Percentiles rank a stretch among this genome's conserved stretches.
Evolutionary conservation across 2,329 filamentous ascomycete species (phyloP).

Genomic region (Aulographum hederae): DNA sequence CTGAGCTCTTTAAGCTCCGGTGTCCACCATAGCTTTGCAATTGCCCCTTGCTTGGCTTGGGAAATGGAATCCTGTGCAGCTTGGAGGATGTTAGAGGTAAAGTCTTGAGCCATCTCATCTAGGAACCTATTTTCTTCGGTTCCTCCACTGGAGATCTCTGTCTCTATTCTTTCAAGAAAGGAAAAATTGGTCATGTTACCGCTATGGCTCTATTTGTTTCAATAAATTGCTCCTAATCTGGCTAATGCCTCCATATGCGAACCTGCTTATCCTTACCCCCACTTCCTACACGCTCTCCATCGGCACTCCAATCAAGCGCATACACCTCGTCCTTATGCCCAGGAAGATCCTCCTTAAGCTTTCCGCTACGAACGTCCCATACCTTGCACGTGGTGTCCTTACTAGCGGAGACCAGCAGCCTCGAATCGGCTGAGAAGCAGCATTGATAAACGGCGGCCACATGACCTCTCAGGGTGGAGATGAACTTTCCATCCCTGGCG

Average conservation of each 20-base stretch:
- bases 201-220: no score
- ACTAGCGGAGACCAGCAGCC: slow-evolving; percentile 70
- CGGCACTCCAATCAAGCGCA: slow-evolving; percentile 85
- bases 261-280: slow-evolving; percentile 80
- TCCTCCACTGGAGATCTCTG: no score
- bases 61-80: no score
- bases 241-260: slow-evolving; percentile 45
- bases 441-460: slow-evolving; percentile 77
- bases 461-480: slow-evolving; percentile 75
- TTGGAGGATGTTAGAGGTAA: no score
- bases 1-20: no score
- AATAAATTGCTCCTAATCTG: no score
- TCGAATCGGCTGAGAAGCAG: slow-evolving; percentile 78
- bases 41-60: no score
- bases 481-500: slow-evolving; percentile 56
- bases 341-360: slow-evolving; percentile 65
- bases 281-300: slow-evolving; percentile 74
- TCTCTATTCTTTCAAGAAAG: no score
- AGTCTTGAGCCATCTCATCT: no score
- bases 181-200: no score
- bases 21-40: no score
- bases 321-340: slow-evolving; percentile 89
- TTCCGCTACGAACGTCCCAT: slow-evolving; percentile 78
- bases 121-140: no score
- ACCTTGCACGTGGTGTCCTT: slow-evolving; percentile 92